These are phyloP conservation scores for Sporothrix mexicana DNA, from an alignment of 2,329 filamentous ascomycete species.

Conservation along the genomic window DNA sequence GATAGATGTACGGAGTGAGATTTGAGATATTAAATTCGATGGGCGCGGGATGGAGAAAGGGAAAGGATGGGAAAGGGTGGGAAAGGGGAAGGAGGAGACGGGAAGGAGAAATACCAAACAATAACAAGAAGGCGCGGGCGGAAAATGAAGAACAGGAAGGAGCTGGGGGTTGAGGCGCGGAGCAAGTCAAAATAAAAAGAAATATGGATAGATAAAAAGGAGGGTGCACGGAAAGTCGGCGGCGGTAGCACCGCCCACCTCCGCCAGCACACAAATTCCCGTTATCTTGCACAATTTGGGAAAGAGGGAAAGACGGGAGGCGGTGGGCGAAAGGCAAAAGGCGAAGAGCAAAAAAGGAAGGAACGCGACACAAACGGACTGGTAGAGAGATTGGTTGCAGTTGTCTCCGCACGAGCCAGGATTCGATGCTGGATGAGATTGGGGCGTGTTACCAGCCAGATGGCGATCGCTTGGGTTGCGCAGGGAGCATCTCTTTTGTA, in stretches of 20 bases:
- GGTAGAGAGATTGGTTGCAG: not conserved
- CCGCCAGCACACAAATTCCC: not conserved
- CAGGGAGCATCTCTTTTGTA: not conserved
- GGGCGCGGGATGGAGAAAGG: not conserved
- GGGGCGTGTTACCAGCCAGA: not conserved
- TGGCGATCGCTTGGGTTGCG: not conserved
- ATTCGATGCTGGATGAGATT: conserved; percentile 19
- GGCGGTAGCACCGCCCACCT: conserved; percentile 12
- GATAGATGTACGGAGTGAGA: not conserved
- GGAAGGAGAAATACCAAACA: not conserved
- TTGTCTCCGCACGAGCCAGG: conserved; percentile 21
- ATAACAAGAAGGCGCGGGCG: not conserved
- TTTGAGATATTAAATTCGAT: conserved; percentile 7
- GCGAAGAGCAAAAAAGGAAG: not conserved
- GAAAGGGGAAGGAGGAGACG: not conserved
- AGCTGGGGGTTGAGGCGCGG: not conserved
- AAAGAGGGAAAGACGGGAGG: not conserved
- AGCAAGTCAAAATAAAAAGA: not conserved
- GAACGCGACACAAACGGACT: not conserved
- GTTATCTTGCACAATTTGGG: conserved; percentile 9
- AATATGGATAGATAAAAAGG: not conserved
- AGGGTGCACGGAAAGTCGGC: conserved; percentile 9
- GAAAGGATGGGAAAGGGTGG: not conserved
- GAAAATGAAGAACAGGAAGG: conserved; percentile 12
- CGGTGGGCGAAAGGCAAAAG: not conserved